These are phyloP conservation scores for Aspergillus sclerotialis DNA, from an alignment of 2,329 filamentous ascomycete genomes.

Conservation along the genomic window DNA sequence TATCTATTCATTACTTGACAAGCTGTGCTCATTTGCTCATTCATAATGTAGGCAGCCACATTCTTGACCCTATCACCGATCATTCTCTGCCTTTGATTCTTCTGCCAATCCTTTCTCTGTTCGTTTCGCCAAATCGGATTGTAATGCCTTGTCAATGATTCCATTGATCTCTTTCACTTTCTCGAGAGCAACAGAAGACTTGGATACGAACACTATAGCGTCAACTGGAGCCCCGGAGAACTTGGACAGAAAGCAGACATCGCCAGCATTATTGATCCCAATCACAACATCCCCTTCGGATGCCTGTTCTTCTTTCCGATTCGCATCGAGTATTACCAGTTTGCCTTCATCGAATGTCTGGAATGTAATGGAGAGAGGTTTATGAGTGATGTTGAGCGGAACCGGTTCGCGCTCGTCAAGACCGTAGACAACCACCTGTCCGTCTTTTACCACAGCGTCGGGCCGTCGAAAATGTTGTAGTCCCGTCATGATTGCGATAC, in stretches of 20 bases:
- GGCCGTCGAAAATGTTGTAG: slow-evolving; percentile 87
- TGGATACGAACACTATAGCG: slow-evolving; percentile 69
- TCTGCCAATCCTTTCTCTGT: slow-evolving; percentile 67
- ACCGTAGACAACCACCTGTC: slow-evolving; percentile 76
- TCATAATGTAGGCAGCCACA: too few relatives aligned
- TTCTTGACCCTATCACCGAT: slow-evolving; percentile 53
- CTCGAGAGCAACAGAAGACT: slow-evolving; percentile 63
- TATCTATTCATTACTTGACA: background rate
- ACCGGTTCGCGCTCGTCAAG: slow-evolving; percentile 83
- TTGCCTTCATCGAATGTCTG: slow-evolving; percentile 60
- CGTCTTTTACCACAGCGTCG: slow-evolving; percentile 79
- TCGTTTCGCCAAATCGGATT: slow-evolving; percentile 62
- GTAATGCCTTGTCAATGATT: slow-evolving; percentile 65
- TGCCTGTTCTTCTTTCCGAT: slow-evolving; percentile 43
- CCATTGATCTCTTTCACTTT: slow-evolving; percentile 76
- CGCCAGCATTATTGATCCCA: slow-evolving; percentile 80
- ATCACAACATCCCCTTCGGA: slow-evolving; percentile 66
- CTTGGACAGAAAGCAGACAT: slow-evolving; percentile 88
- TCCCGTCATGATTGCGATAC: slow-evolving; percentile 79
- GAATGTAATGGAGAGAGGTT: slow-evolving; percentile 86
- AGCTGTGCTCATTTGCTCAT: too few relatives aligned
- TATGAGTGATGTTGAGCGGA: slow-evolving; percentile 82
- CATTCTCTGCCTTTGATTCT: slow-evolving; percentile 79
- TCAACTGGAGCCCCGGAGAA: slow-evolving; percentile 78
- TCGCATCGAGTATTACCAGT: slow-evolving; percentile 39